Conservation (phyloP, 306 rosid genomes). For the Dryas octopetala region DNA sequence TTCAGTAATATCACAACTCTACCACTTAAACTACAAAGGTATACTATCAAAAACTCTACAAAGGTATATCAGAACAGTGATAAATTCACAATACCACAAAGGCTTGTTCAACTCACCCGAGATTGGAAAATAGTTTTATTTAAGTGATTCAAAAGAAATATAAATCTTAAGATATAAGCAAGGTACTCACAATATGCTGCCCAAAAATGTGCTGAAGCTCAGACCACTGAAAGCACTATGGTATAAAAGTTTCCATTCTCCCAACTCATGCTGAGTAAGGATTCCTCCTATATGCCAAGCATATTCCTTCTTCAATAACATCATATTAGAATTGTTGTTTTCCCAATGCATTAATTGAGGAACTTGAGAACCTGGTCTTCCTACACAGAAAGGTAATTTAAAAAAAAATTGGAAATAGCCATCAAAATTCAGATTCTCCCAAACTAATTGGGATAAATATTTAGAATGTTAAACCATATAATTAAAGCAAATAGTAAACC, state of each 20-base stretch:
- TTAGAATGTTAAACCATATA: neutral
- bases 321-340: slow-evolving; percentile 42
- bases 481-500: neutral
- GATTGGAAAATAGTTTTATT: neutral
- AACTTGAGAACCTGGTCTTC: slow-evolving; percentile 69
- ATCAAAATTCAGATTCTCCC: slow-evolving; percentile 15
- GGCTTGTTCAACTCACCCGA: neutral
- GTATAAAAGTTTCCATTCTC: slow-evolving; percentile 86
- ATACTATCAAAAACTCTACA: neutral
- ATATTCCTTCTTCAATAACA: slow-evolving; percentile 69
- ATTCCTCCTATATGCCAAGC: slow-evolving; percentile 98
- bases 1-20: neutral
- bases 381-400: slow-evolving; percentile 33
- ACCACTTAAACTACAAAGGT: neutral
- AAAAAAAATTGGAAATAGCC: slow-evolving; percentile 20
- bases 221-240: slow-evolving; percentile 84
- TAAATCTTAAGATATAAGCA: neutral
- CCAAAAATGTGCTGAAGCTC: slow-evolving; percentile 92
- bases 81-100: neutral
- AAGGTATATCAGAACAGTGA: neutral
- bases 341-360: slow-evolving; percentile 57
- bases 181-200: slow-evolving; percentile 69
- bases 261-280: slow-evolving; percentile 70
- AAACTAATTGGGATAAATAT: slow-evolving; percentile 10
- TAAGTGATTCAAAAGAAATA: neutral